These are phyloP conservation scores for Rhododendron griersonianum DNA, from an alignment of 148 eudicot species.

Conservation along the genomic window DNA sequence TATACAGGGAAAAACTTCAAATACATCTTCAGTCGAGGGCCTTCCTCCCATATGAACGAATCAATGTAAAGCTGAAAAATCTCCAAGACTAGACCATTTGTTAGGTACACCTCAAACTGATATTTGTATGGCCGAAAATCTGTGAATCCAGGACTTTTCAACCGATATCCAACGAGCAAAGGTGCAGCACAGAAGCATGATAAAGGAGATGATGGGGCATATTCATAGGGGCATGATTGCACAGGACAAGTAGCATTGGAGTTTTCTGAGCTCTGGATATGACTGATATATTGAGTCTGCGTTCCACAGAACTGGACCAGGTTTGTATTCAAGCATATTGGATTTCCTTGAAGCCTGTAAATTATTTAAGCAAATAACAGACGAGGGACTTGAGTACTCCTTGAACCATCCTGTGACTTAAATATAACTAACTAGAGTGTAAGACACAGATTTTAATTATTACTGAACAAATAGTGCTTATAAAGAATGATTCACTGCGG, in stretches of 20 bases:
- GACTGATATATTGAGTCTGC: slow-evolving; percentile 30
- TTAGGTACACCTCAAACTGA: slow-evolving; percentile 50
- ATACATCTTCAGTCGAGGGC: slow-evolving; percentile 86
- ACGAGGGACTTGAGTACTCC: neutral
- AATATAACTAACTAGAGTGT: neutral
- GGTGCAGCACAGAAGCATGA: slow-evolving; percentile 89
- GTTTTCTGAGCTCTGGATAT: slow-evolving; percentile 14
- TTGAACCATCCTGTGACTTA: neutral
- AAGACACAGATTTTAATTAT: neutral
- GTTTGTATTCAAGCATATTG: slow-evolving; percentile 47
- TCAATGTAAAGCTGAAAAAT: slow-evolving; percentile 65
- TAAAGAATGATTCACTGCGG: neutral
- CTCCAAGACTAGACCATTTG: slow-evolving; percentile 41
- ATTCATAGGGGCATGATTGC: slow-evolving; percentile 71
- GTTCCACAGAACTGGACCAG: slow-evolving; percentile 50
- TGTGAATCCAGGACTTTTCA: slow-evolving; percentile 83
- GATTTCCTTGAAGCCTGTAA: slow-evolving; percentile 73
- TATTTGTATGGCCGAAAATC: slow-evolving; percentile 55
- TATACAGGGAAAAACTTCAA: slow-evolving; percentile 62
- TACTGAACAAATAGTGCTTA: neutral
- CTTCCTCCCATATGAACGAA: slow-evolving; percentile 66
- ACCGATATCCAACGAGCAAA: slow-evolving; percentile 63
- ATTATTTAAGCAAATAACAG: slow-evolving; percentile 3
- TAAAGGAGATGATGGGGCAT: slow-evolving; percentile 47
- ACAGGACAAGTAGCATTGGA: slow-evolving; percentile 35